Conservation (phyloP, 306 rosid species). For the Castanea sativa region DNA sequence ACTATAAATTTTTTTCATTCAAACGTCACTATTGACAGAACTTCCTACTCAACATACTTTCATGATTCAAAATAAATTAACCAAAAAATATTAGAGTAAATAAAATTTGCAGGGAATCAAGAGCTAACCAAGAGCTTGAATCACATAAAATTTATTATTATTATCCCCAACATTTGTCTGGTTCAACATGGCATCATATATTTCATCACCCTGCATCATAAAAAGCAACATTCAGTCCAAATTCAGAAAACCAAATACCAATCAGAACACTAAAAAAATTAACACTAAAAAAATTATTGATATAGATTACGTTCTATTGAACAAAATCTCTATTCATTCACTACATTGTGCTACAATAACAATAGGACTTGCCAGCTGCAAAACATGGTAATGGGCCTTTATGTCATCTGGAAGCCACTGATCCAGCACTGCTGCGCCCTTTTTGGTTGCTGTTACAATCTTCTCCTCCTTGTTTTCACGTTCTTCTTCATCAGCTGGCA, state of each 20-base stretch:
- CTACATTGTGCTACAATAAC: background rate
- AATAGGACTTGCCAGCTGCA: conserved; percentile 56
- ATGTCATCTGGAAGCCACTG: conserved; percentile 81
- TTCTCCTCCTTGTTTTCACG: conserved; percentile 42
- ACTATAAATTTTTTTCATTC: background rate
- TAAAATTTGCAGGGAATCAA: conserved; percentile 1
- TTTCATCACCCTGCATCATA: conserved; percentile 61
- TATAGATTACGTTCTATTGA: background rate
- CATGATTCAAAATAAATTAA: background rate
- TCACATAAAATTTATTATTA: conserved; percentile 85
- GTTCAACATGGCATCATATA: conserved; percentile 90
- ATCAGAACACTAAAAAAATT: background rate
- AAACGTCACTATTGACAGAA: conserved; percentile 5
- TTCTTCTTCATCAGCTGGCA: conserved; percentile 37
- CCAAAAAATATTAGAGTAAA: background rate
- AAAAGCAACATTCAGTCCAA: background rate
- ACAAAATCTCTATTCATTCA: background rate
- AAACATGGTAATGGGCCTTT: conserved; percentile 73
- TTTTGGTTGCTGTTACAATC: conserved; percentile 75
- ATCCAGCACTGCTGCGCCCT: conserved; percentile 86
- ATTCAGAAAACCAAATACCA: background rate
- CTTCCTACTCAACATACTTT: conserved; percentile 1
- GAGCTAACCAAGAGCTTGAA: conserved; percentile 80
- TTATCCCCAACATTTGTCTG: conserved; percentile 80
- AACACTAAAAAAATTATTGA: background rate